phyloP scores from a whole-genome alignment of 192 early-diverging fungal genomes.

The Podila epicladia region DNA sequence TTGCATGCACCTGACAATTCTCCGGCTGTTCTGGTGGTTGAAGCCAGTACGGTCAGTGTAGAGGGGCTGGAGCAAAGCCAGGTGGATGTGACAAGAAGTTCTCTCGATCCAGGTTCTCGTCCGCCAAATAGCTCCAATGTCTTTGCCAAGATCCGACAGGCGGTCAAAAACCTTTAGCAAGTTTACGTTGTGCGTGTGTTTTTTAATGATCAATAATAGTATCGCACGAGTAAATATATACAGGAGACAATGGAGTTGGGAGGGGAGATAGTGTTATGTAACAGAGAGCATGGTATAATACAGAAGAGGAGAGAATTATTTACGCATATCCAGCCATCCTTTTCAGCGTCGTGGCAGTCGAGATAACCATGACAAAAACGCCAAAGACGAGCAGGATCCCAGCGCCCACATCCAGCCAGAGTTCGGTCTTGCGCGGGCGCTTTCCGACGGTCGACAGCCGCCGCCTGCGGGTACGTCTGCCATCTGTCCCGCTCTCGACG shows the following conservation, averaged over 20 bases:
- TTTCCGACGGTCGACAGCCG: no score
- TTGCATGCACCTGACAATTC: not conserved
- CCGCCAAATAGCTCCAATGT: conserved; percentile 4
- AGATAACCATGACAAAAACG: conserved; percentile 54
- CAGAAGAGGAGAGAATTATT: not conserved
- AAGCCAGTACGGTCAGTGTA: not conserved
- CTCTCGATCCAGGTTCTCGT: not conserved
- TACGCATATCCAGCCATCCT: conserved; percentile 27
- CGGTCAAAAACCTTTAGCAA: conserved; percentile 29
- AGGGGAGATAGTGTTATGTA: no score
- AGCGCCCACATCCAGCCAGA: conserved; percentile 52
- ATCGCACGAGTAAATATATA: no score
- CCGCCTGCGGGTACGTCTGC: not conserved
- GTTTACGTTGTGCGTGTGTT: no score
- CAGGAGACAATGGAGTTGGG: no score
- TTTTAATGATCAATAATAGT: no score
- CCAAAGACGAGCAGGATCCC: conserved; percentile 57
- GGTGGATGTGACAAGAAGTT: not conserved
- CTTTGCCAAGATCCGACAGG: conserved; percentile 43
- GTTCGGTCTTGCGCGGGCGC: conserved; percentile 14
- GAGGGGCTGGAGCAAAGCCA: not conserved
- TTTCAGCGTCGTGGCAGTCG: conserved; percentile 28
- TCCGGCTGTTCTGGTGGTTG: not conserved
- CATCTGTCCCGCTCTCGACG: no score
- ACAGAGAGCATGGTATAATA: not conserved